Base-by-base conservation (phyloP, 2,329 filamentous ascomycete species). In the Alternaria ethzedia region DNA sequence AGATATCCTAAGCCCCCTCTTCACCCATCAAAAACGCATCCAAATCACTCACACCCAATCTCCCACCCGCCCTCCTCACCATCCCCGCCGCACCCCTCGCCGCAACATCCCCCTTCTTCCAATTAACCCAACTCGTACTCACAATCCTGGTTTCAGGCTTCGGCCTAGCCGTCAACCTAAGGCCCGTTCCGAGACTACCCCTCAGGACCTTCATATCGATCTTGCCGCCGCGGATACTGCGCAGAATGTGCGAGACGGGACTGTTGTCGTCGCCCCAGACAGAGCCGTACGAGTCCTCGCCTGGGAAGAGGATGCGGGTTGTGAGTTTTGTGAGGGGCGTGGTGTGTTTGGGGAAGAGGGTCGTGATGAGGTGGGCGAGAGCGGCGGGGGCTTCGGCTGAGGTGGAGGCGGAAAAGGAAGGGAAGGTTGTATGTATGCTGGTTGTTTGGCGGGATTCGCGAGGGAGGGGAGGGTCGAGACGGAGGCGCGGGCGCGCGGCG, bases 281-380 rank as follows among this genome's bases (percentile, higher is more conserved):
- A 9, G 66, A 71, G 46, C 68, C 71, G 66, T 82, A 82, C 11
- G 75, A 72, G 44, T 78, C 73, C 4, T 73, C 70, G 9, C 80
- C 81, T 0, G 81, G 78, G 49, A 80, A 83, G 59, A 80, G 79
- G 49, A 83, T 75, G 9, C 80, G 77, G 23, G 81, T 64, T 58
- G 82, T 77, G 23, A 83, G 68, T 15, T 76, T 70, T 59, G 79
- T 54, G 12, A 57, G 61, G 10, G 54, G 75, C 6, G 21, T 60
- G n/a, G 51, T 72, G 17, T 9, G 55, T 10, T 59, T 72, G 28
- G 61, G 74, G 21, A 82, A 74, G 23, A 78, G 67, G 4, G 75
- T 71, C 30, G 70, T 74, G 13, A 82, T 69, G 21, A 82, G 70
- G 11, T 68, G 62, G 20, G 65, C 67, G 7, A 83, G 75, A 8